phyloP scores from a whole-genome alignment of 441 rosid genomes.

The Croton setiger region DNA sequence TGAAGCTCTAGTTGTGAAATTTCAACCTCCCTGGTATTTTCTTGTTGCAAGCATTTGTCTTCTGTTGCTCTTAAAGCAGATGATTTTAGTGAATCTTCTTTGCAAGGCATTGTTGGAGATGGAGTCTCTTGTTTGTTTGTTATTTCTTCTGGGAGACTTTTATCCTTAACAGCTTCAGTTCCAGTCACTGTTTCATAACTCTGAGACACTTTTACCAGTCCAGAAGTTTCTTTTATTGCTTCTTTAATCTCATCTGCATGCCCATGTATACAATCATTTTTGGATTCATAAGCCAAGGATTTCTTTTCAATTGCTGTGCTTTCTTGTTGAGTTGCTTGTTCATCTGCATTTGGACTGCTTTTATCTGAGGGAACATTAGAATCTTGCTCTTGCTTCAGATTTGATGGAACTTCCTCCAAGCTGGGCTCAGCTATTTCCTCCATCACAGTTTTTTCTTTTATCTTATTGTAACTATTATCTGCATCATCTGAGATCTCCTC shows the following conservation, averaged over 20 bases:
- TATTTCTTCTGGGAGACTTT: conserved; percentile 26
- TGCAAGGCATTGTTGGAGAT: conserved; percentile 23
- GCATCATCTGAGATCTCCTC: conserved; percentile 24
- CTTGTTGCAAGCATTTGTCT: conserved; percentile 19
- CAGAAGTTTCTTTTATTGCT: conserved; percentile 25
- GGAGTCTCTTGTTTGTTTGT: conserved; percentile 26
- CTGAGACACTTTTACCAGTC: conserved; percentile 12
- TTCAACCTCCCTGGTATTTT: conserved; percentile 21
- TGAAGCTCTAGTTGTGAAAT: conserved; percentile 21
- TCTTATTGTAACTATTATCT: conserved; percentile 7
- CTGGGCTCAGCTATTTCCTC: conserved; percentile 18
- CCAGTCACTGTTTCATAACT: conserved; percentile 19
- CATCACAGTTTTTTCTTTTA: conserved; percentile 14
- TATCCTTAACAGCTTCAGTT: conserved; percentile 22
- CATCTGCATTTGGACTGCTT: conserved; percentile 13
- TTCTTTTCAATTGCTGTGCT: conserved; percentile 20
- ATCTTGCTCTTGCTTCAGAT: conserved; percentile 18
- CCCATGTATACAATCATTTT: conserved; percentile 17
- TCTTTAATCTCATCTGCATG: conserved; percentile 2
- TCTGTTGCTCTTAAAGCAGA: conserved; percentile 22
- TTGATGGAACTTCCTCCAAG: conserved; percentile 19
- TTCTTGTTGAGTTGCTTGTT: conserved; percentile 22
- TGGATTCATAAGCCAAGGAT: conserved; percentile 18
- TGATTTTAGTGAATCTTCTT: conserved; percentile 27
- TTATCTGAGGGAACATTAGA: conserved; percentile 16